Conservation (phyloP, 164 flowering plant genomes). For the Vitis vinifera region DNA sequence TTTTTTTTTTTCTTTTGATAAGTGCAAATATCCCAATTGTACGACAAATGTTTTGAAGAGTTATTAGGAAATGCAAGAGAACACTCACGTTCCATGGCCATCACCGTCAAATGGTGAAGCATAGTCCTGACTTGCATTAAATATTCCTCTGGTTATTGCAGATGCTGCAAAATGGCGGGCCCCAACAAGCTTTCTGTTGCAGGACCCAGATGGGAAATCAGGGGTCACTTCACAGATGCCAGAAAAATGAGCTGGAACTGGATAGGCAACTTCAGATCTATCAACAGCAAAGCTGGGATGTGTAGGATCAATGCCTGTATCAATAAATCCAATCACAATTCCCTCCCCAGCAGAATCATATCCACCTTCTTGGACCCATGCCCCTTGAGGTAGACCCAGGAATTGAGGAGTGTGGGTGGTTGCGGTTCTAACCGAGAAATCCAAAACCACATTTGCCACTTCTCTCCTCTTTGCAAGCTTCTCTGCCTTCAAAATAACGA, state of each 20-base stretch:
- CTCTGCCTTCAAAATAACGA: slow-evolving; percentile 57
- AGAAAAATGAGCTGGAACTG: slow-evolving; percentile 74
- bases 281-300: slow-evolving; percentile 89
- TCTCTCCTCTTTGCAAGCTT: slow-evolving; percentile 77
- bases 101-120: slow-evolving; percentile 97
- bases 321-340: slow-evolving; percentile 86
- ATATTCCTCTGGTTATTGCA: slow-evolving; percentile 96
- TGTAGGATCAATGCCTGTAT: slow-evolving; percentile 96
- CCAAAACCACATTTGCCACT: slow-evolving; percentile 88
- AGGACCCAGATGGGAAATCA: slow-evolving; percentile 97
- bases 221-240: slow-evolving; percentile 94
- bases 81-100: slow-evolving; percentile 98
- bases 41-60: neutral
- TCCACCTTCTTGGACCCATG: slow-evolving; percentile 91
- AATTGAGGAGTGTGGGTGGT: slow-evolving; percentile 96
- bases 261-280: slow-evolving; percentile 43
- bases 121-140: slow-evolving; percentile 84
- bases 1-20: no score
- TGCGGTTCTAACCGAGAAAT: slow-evolving; percentile 88
- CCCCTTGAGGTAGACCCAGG: slow-evolving; percentile 89
- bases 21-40: neutral
- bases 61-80: neutral
- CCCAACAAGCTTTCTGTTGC: slow-evolving; percentile 94
- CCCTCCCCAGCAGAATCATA: slow-evolving; percentile 87
- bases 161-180: slow-evolving; percentile 99